These are phyloP conservation scores for Megacollybia marginata DNA, from an alignment of 768 basidiomycete species.

Conservation along the genomic window DNA sequence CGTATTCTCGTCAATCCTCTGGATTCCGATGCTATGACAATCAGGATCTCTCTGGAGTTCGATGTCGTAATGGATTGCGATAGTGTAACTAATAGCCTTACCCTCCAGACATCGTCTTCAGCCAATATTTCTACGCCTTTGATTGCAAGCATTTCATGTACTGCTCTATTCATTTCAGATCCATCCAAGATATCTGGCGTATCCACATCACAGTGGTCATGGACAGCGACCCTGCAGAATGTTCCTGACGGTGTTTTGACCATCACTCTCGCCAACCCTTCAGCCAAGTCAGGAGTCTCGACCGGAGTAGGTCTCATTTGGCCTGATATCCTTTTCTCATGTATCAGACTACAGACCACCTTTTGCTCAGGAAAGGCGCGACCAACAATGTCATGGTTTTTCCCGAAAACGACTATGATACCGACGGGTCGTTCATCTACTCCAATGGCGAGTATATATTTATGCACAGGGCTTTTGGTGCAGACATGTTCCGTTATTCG, in stretches of 20 bases:
- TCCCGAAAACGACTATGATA: conserved; percentile 75
- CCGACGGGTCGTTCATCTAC: conserved; percentile 41
- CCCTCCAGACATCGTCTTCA: conserved; percentile 65
- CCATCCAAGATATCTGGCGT: conserved; percentile 45
- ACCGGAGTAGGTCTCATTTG: conserved; percentile 43
- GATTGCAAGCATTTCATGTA: conserved; percentile 44
- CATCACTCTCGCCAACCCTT: conserved; percentile 57
- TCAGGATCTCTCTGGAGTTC: conserved; percentile 74
- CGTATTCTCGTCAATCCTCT: conserved; percentile 46
- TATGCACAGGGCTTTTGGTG: conserved; percentile 77
- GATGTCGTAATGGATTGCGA: conserved; percentile 69
- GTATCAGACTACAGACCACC: conserved; percentile 57
- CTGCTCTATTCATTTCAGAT: conserved; percentile 37
- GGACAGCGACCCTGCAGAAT: conserved; percentile 66
- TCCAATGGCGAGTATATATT: conserved; percentile 65
- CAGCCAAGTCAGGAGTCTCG: conserved; percentile 30
- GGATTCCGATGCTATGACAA: conserved; percentile 44
- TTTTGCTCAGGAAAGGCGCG: conserved; percentile 76
- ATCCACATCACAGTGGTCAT: conserved; percentile 56
- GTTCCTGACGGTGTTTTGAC: conserved; percentile 81
- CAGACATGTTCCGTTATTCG: conserved; percentile 82
- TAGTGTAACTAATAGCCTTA: conserved; percentile 54
- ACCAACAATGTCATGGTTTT: conserved; percentile 80
- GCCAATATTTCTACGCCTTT: conserved; percentile 44
- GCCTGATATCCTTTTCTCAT: conserved; percentile 4